Evolutionary conservation across 2,329 filamentous ascomycete genomes (phyloP), one percentile per base, ranked within the genome.

Genomic region (Trichoderma semiorbis): DNA sequence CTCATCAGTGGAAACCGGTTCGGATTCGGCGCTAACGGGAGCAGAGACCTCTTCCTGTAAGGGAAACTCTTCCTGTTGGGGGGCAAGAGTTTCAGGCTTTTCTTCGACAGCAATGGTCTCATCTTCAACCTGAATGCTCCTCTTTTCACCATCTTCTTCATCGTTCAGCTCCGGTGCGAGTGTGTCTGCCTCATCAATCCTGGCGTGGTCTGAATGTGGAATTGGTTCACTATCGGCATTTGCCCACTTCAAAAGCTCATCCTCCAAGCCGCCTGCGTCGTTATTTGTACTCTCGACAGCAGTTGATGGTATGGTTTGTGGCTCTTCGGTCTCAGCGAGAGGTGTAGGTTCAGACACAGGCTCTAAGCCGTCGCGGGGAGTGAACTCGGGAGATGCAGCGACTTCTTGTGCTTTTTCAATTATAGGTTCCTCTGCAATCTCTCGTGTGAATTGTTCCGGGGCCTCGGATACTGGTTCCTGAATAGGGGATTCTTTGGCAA

Each of bases 101-200:
- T 69, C 57, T 58, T 58, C 62, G 11, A 16, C n/a, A 55, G 39
- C 18, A 30, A 24, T 47, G 16, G 26, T 8, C 65, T 65, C 21
- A 18, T 73, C 73, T 26, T 74, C 72, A 5, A 73, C 24, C 11
- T 50, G 71, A 28, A 72, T 34, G 57, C 69, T 73, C 67, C 75
- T 78, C 75, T 78, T 79, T 72, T 77, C 39, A 12, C 26, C 57
- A 2, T 67, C 32, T 4, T 53, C n/a, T n/a, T 67, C 50, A 4
- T 24, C 77, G 73, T 75, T 77, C 70, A 65, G 30, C n/a, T 55
- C 62, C 12, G 61, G 61, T 14, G 26, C 7, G 14, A 36, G 10
- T 28, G 18, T 18, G 11, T 26, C 30, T 18, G 55, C 14, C n/a
- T 61, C 18, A 21, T 69, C 39, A 24, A 24, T 24, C 6, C 14